Evolutionary conservation across 768 basidiomycete species (phyloP), one percentile per base, ranked within the genome.

Genomic region (Boletus barrowsii): DNA sequence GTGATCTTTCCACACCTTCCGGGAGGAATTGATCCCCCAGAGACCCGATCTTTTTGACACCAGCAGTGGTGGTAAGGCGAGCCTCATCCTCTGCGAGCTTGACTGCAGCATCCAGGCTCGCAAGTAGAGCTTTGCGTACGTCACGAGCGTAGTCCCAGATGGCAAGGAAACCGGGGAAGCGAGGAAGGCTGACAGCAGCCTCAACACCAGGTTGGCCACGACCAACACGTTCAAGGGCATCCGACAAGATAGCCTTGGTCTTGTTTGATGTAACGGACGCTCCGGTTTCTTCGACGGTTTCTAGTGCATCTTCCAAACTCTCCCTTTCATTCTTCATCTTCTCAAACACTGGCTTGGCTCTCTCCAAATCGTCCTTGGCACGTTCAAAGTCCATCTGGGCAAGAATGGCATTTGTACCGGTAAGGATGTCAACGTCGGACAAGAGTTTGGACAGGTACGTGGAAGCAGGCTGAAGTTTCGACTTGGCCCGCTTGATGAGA

Each of bases 371-470:
- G 2, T 75, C 78, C 55, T 78, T 79, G 5, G 94, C 94, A 11
- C 79, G 79, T 35, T 85, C 79, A 18, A 87, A 76, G 70, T 98
- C 93, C 15, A 79, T 67, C 53, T 86, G 80, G 2, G 97, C 94
- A n/a, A 93, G 84, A 55, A 93, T 83, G 30, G 85, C 82, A 66
- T 99, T 99, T 57, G 93, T 82, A 11, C 84, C 77, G 4, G 89
- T 88, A 54, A 99, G 84, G 24, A 97, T 75, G 58, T 93, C 91
- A 47, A 99, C 78, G 68, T 99, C 96, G 47, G 84, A 77, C 55
- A 99, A 81, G n/a, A 98, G 79, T 66, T 96, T 87, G 61, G 81
- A 80, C 47, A 99, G 82, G 73, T 96, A 99, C 14, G 93, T 96
- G 56, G 89, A 84, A 13, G 87, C 94, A 15, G 97, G 97, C 22